Conservation (phyloP, 1,139 yeast genomes). For the Kodamaea suecica region DNA sequence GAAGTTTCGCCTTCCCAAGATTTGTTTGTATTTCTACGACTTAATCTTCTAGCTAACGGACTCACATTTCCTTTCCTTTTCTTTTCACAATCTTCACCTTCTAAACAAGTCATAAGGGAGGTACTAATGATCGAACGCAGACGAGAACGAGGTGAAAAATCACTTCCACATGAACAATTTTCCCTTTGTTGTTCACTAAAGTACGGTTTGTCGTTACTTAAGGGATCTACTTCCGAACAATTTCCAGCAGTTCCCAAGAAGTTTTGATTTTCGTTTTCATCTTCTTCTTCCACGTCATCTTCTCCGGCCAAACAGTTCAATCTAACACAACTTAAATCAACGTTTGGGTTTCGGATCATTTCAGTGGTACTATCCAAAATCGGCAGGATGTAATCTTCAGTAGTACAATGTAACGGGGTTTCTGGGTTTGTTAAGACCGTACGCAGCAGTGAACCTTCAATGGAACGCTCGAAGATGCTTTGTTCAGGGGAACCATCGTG, state of each 20-base stretch:
- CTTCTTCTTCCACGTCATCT: conserved; percentile 8
- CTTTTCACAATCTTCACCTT: conserved; percentile 9
- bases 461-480: conserved; percentile 17
- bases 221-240: neutral
- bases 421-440: conserved; percentile 16
- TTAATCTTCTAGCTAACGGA: conserved; percentile 9
- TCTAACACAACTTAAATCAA: conserved; percentile 25
- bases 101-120: conserved; percentile 23
- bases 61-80: conserved; percentile 6
- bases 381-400: conserved; percentile 31
- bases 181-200: conserved; percentile 3
- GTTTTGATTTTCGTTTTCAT: conserved; percentile 6
- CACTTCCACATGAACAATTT: conserved; percentile 2
- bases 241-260: neutral
- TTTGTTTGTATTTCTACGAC: conserved; percentile 5
- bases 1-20: conserved; percentile 6
- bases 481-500: conserved; percentile 1
- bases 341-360: conserved; percentile 26
- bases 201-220: conserved; percentile 5
- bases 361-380: conserved; percentile 33
- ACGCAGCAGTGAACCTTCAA: conserved; percentile 13
- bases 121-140: conserved; percentile 27
- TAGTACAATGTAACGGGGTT: conserved; percentile 26
- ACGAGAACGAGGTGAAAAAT: conserved; percentile 11
- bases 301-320: conserved; percentile 27